Evolutionary conservation across 495 filamentous ascomycete genomes (phyloP).

Genomic region (Astrothelium subdiscretum): DNA sequence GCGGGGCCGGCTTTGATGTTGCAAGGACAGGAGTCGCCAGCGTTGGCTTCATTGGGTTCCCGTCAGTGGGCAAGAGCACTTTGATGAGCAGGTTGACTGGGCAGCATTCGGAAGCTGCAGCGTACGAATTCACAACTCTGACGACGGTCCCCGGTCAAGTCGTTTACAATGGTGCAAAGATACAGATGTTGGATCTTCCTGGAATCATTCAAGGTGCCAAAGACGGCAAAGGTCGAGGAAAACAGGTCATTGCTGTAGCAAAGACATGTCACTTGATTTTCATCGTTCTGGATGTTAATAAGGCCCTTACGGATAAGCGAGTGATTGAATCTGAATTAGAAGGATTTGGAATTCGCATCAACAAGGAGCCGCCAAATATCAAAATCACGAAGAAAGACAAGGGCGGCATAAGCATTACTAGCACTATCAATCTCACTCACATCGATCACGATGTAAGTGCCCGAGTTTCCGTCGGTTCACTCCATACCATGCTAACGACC

Average conservation of each 20-base stretch:
- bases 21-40: slow-evolving; percentile 95
- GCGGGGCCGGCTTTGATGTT: slow-evolving; percentile 87
- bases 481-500: slow-evolving; percentile 15
- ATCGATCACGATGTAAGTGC: slow-evolving; percentile 69
- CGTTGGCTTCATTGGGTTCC: slow-evolving; percentile 69
- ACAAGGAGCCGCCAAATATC: slow-evolving; percentile 95
- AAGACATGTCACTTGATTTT: slow-evolving; percentile 99
- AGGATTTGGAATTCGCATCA: slow-evolving; percentile 94
- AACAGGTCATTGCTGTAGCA: slow-evolving; percentile 96
- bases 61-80: slow-evolving; percentile 95
- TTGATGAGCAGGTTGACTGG: slow-evolving; percentile 90
- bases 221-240: slow-evolving; percentile 94
- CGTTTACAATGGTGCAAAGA: slow-evolving; percentile 89
- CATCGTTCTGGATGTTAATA: slow-evolving; percentile 97
- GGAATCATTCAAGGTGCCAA: slow-evolving; percentile 99
- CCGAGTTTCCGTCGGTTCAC: not conserved
- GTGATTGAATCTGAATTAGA: slow-evolving; percentile 96
- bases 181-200: slow-evolving; percentile 96
- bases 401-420: slow-evolving; percentile 88
- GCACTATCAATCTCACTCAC: slow-evolving; percentile 80
- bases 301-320: slow-evolving; percentile 92
- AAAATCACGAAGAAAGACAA: slow-evolving; percentile 99
- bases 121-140: slow-evolving; percentile 96
- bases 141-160: slow-evolving; percentile 97
- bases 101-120: slow-evolving; percentile 92